Evolutionary conservation across 108 stramenopile genomes (phyloP), one percentile per base, ranked within the genome.

Genomic region (Seminavis robusta): DNA sequence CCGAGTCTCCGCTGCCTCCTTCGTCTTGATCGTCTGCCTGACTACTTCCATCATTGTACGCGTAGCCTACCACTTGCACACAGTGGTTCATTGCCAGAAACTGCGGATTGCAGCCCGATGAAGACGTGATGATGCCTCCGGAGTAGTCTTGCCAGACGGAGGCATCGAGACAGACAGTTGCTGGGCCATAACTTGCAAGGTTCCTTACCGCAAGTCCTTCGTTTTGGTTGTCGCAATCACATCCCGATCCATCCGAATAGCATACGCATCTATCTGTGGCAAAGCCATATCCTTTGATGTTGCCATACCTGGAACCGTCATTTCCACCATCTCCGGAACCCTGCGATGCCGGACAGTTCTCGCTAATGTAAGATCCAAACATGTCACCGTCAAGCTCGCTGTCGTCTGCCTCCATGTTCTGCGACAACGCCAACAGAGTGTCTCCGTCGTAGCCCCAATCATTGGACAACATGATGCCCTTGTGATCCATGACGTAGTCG

Each of bases 21-120:
- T 59, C 52, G 28, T 63, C 47, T 28, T 52, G 36, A 23, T 73
- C 47, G 21, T 56, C 69, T 1, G 19, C 48, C 13, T 47, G 30
- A 7, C 6, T 60, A 47, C 5, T 51, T 6, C 33, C 63, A 23
- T 73, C 69, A 0, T 72, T 81, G 53, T 77, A 93, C 5, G 88
- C 88, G 63, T 93, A 93, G 8, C 92, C 92, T 23, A 93, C 92
- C 20, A 76, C 86, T 57, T 92, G 82, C 17, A 82, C 81, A 59
- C 92, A 93, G 43, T 93, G 92, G 42, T 93, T 93, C 79, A 93
- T 86, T 50, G 87, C 88, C 29, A 81, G 37, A 42, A 89, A 93
- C 16, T 52, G 74, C 4, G 72, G 67, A 11, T 76, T 73, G 47
- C 92, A 93, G 0, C 88, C 92, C 50, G 66, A 51, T 24, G 66